Evolutionary conservation across 345 rosid genomes (phyloP).

Genomic region (Iberis pinnata): DNA sequence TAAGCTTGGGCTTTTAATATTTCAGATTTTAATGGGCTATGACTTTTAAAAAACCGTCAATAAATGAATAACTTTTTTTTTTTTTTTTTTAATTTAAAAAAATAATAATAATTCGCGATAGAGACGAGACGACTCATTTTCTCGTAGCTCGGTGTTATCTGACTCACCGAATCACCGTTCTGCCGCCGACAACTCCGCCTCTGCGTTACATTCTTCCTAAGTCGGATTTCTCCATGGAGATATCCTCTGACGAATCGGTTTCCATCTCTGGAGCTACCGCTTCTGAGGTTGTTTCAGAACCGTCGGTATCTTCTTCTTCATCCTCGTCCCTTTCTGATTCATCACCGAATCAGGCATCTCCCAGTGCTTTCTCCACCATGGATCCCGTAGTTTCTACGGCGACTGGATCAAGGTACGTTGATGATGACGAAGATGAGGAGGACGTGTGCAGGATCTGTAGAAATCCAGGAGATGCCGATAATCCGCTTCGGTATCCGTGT

Average conservation of each 20-base stretch:
- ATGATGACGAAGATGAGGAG: conserved; percentile 88
- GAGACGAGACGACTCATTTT: conserved; percentile 13
- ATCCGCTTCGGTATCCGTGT: conserved; percentile 91
- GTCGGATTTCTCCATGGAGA: conserved; percentile 33
- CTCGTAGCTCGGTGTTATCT: conserved; percentile 21
- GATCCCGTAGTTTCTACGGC: conserved; percentile 21
- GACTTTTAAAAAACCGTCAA: no score
- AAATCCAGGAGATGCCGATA: conserved; percentile 87
- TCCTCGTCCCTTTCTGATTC: conserved; percentile 31
- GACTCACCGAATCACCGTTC: conserved; percentile 29
- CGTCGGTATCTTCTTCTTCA: conserved; percentile 17
- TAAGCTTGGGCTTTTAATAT: not conserved
- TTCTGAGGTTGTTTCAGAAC: conserved; percentile 11
- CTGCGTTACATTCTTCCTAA: not conserved
- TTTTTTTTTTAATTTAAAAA: no score
- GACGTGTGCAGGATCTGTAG: conserved; percentile 99
- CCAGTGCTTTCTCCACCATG: conserved; percentile 22
- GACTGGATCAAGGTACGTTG: conserved; percentile 28
- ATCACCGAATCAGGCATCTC: conserved; percentile 22
- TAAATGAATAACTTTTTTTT: no score
- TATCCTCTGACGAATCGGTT: conserved; percentile 31
- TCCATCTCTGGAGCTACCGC: conserved; percentile 27
- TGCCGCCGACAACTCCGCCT: not conserved
- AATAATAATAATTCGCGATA: no score
- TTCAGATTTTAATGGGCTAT: no score